phyloP scores from a whole-genome alignment of 176 grass and related monocot species.

The Paspalum vaginatum region DNA sequence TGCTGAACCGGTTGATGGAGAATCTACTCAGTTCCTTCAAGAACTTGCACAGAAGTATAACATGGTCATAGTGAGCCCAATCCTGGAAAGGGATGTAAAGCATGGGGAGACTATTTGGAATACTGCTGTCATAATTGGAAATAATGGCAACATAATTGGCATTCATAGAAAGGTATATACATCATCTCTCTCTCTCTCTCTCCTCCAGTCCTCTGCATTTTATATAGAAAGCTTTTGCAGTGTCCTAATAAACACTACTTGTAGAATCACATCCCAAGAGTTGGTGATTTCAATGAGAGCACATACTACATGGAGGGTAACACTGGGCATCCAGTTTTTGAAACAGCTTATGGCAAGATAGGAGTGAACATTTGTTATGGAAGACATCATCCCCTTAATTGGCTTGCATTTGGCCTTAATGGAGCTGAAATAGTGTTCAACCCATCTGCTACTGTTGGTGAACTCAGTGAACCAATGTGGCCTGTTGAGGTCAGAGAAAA shows the following conservation, averaged over 20 bases:
- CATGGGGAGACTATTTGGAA: slow-evolving; percentile 98
- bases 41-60: slow-evolving; percentile 83
- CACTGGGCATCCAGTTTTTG: slow-evolving; percentile 96
- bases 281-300: slow-evolving; percentile 99
- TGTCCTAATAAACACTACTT: slow-evolving; percentile 34
- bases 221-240: slow-evolving; percentile 19
- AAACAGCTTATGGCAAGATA: slow-evolving; percentile 92
- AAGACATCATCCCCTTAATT: slow-evolving; percentile 97
- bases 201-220: slow-evolving; percentile 34
- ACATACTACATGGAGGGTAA: slow-evolving; percentile 99
- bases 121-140: slow-evolving; percentile 93
- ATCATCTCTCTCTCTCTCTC: slow-evolving; percentile 14
- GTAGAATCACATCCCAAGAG: slow-evolving; percentile 99
- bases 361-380: slow-evolving; percentile 97
- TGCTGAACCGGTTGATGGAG: slow-evolving; percentile 87
- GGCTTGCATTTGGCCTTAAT: slow-evolving; percentile 96
- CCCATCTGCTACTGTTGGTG: slow-evolving; percentile 94
- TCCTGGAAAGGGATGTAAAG: slow-evolving; percentile 94
- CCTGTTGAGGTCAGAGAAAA: slow-evolving; percentile 84
- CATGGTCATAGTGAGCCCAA: slow-evolving; percentile 95
- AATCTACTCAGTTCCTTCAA: slow-evolving; percentile 89
- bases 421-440: slow-evolving; percentile 99
- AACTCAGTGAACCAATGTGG: slow-evolving; percentile 99
- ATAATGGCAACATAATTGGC: slow-evolving; percentile 92
- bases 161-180: slow-evolving; percentile 82